These are phyloP conservation scores for Stentor coeruleus DNA, from an alignment of 73 alveolate species.

Conservation along the genomic window DNA sequence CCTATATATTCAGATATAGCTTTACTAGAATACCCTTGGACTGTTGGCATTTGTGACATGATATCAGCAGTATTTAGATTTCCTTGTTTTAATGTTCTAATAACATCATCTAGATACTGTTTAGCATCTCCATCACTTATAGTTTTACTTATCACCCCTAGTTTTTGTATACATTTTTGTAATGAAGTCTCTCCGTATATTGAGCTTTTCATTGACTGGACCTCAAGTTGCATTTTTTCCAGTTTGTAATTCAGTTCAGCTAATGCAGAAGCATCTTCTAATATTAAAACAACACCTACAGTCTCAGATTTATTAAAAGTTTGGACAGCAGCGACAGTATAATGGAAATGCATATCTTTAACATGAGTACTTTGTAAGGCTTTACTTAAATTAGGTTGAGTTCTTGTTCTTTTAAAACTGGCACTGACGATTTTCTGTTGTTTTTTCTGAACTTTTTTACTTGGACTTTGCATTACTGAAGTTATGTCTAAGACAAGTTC, in stretches of 20 bases:
- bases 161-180: background rate
- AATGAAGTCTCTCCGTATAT: background rate
- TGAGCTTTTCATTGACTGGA: background rate
- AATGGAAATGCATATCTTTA: no score
- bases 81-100: conserved; percentile 1
- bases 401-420: background rate
- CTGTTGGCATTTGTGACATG: no score
- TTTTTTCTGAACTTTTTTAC: background rate
- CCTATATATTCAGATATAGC: no score
- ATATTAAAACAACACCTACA: background rate
- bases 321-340: background rate
- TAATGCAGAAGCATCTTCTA: background rate
- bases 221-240: background rate
- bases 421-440: background rate
- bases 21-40: no score
- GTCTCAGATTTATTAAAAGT: background rate
- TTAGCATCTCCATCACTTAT: background rate
- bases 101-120: background rate
- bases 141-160: background rate
- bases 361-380: no score
- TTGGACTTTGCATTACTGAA: background rate
- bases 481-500: background rate
- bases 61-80: background rate
- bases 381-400: no score
- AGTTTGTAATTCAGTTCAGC: background rate